Base-by-base conservation (phyloP, 169 alveolate genomes). In the Eimeria nieschulzi region DNA sequence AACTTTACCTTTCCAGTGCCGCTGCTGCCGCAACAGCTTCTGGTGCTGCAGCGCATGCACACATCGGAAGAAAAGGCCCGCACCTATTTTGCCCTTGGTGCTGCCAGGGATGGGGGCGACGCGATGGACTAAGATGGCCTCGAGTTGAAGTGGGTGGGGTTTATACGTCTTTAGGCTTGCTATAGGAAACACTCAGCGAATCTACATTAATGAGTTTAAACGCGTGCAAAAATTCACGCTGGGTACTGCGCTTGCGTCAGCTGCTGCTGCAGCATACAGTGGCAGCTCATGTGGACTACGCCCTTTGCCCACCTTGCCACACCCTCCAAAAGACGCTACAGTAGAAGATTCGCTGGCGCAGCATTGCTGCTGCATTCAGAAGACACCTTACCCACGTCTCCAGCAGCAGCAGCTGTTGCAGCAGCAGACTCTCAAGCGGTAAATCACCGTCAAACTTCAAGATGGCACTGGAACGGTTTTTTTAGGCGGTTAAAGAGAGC, bases 101-200 rank as follows among this genome's bases (percentile, higher is more conserved):
- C 91, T 91, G 61, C 94, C 94, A 23, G 94, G 94, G 0, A 91
- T 87, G 2, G 94, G 94, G 10, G 94, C 94, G 10, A 91, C 78
- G 9, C 94, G 79, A 19, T 91, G 94, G 10, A 91, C 91, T 46
- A 91, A 91, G 21, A 91, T 23, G 17, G 94, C 94, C 3, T 23
- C 75, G 23, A 79, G 9, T n/a, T 21, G 25, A 91, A 91, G 23
- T 91, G 84, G 39, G 94, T 72, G 5, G 94, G 92, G 33, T 91
- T 91, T 7, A 68, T 51, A n/a, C 1, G 85, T 70, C 64, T 64
- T 54, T 19, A 91, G 33, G 17, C 82, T 73, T 5, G 91, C 15
- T 86, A 53, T 73, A 54, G 80, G 61, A 51, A 21, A 79, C 9
- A 78, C 91, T 91, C 91, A 68, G 66, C 56, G n/a, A 72, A 10